Conservation (phyloP, 1,284 basidiomycete genomes). For the Amylostereum chailletii region DNA sequence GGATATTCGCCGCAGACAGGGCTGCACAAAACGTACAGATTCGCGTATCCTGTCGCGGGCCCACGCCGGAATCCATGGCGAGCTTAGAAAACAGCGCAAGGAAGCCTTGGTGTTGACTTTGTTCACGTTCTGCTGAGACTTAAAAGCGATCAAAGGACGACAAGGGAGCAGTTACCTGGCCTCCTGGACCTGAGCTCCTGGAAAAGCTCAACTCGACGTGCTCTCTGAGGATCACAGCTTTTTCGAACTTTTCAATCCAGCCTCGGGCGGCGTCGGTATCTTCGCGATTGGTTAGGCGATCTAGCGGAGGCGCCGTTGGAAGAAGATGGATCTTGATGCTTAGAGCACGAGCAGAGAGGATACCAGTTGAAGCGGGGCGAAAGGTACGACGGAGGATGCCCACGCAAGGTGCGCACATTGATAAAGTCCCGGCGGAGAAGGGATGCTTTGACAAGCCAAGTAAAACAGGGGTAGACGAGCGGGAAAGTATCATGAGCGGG, state of each 20-base stretch:
- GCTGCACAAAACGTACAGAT: conserved; percentile 32
- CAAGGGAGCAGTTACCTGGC: conserved; percentile 44
- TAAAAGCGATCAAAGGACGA: not conserved
- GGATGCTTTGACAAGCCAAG: too few relatives aligned
- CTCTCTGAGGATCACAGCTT: conserved; percentile 32
- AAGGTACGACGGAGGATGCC: too few relatives aligned
- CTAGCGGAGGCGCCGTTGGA: conserved; percentile 27
- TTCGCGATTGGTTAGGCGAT: conserved; percentile 24
- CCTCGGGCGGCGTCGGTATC: conserved; percentile 36
- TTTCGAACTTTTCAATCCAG: conserved; percentile 45
- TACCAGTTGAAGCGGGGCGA: too few relatives aligned
- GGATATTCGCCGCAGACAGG: not conserved
- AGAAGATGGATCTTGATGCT: conserved; percentile 6
- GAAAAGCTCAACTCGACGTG: conserved; percentile 57
- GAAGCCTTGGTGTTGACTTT: conserved; percentile 76
- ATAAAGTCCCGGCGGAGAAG: too few relatives aligned
- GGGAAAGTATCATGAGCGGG: too few relatives aligned
- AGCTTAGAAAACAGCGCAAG: conserved; percentile 43
- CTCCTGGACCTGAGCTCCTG: conserved; percentile 71
- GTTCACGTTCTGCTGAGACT: conserved; percentile 60
- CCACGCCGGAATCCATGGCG: conserved; percentile 66
- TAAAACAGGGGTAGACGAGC: too few relatives aligned
- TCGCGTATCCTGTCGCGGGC: conserved; percentile 37
- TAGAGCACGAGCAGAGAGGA: too few relatives aligned
- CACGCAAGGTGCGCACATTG: too few relatives aligned